Percentiles rank a stretch among this genome's conserved stretches.
Conservation (phyloP, 805 yeast species). For the Lachancea cidri region DNA sequence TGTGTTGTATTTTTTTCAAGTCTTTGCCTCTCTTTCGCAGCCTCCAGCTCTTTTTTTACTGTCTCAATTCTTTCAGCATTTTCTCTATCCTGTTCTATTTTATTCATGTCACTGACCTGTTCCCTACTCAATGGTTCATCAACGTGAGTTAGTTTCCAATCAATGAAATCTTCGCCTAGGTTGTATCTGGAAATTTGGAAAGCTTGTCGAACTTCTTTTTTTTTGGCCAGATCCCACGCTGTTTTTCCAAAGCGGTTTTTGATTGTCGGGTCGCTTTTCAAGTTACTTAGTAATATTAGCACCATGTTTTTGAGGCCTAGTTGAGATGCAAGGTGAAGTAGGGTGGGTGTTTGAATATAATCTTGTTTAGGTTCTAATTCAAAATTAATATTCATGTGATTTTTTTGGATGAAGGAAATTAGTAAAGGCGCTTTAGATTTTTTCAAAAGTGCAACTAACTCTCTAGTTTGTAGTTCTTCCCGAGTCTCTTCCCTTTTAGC, state of each 20-base stretch:
- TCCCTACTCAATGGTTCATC: slow-evolving; percentile 55
- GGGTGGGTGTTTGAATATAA: slow-evolving; percentile 58
- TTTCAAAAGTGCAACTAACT: slow-evolving; percentile 54
- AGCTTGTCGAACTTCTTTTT: slow-evolving; percentile 41
- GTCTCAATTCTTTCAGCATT: slow-evolving; percentile 37
- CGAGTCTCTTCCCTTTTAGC: slow-evolving; percentile 21
- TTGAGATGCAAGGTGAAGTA: slow-evolving; percentile 73
- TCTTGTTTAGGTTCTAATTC: slow-evolving; percentile 49
- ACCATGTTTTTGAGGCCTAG: slow-evolving; percentile 66
- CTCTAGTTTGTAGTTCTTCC: slow-evolving; percentile 50
- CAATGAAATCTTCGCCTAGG: slow-evolving; percentile 63
- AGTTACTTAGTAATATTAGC: slow-evolving; percentile 47
- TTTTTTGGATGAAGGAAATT: slow-evolving; percentile 52
- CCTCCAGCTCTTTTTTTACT: slow-evolving; percentile 23
- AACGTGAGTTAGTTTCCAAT: slow-evolving; percentile 68
- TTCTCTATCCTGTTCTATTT: slow-evolving; percentile 34
- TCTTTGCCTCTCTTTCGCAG: slow-evolving; percentile 25
- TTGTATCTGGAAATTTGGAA: slow-evolving; percentile 65
- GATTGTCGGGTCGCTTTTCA: slow-evolving; percentile 68
- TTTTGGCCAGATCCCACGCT: slow-evolving; percentile 60
- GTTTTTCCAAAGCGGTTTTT: slow-evolving; percentile 52
- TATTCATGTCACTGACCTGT: slow-evolving; percentile 43
- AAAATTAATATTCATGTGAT: slow-evolving; percentile 51
- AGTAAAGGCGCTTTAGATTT: slow-evolving; percentile 76
- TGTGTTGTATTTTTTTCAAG: slow-evolving; percentile 17